A percentile compares a stretch with the other conserved stretches of the same genome.
Conservation (phyloP, 106 monocot genomes). For the Posidonia australis region DNA sequence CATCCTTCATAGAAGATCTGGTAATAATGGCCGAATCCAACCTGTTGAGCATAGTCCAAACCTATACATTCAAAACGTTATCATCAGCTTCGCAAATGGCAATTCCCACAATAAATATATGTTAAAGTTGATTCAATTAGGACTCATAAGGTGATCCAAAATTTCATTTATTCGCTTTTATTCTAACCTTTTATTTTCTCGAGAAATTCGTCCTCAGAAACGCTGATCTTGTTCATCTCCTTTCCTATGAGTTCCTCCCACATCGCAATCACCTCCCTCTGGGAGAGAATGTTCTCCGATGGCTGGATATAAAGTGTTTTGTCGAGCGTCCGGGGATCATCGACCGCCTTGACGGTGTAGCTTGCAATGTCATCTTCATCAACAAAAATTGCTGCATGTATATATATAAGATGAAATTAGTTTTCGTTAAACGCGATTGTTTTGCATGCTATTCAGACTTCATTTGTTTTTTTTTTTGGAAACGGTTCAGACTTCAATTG, state of each 20-base stretch:
- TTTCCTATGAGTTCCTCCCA: constrained; percentile 56
- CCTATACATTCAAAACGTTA: too few relatives aligned
- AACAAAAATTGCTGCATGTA: constrained; percentile 36
- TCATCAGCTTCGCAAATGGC: too few relatives aligned
- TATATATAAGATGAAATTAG: too few relatives aligned
- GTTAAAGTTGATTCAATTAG: too few relatives aligned
- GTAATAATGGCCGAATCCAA: constrained; percentile 47
- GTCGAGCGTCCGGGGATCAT: constrained; percentile 35
- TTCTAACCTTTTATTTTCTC: constrained; percentile 18
- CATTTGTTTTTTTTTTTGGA: too few relatives aligned
- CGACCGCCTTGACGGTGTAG: constrained; percentile 37
- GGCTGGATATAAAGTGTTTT: constrained; percentile 43
- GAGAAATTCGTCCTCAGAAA: constrained; percentile 40
- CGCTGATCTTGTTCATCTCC: constrained; percentile 30
- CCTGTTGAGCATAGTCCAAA: constrained; percentile 43
- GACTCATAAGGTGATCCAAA: too few relatives aligned
- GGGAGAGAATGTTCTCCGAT: constrained; percentile 49
- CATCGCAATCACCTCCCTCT: constrained; percentile 29
- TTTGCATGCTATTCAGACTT: too few relatives aligned
- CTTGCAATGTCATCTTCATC: constrained; percentile 53
- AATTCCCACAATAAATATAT: too few relatives aligned
- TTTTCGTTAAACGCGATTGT: too few relatives aligned
- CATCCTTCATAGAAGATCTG: constrained; percentile 51
- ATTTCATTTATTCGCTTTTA: too few relatives aligned
- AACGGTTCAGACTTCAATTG: too few relatives aligned